Conservation (phyloP, 768 basidiomycete genomes). For the Leucocoprinus sp. region DNA sequence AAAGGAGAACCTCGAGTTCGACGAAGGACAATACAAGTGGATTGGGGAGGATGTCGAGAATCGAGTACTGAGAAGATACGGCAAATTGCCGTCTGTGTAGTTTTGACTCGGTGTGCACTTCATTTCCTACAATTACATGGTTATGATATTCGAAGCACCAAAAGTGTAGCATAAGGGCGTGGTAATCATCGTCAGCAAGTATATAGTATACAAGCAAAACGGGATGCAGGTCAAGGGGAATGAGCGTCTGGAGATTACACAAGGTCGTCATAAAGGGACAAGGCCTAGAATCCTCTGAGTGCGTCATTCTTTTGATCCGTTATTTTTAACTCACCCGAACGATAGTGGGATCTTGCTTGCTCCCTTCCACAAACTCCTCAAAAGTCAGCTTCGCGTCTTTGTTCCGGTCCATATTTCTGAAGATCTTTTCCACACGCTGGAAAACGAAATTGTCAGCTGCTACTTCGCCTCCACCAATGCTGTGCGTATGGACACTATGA, state of each 20-base stretch:
- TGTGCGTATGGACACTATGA: slow-evolving; percentile 1
- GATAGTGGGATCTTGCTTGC: slow-evolving; percentile 98
- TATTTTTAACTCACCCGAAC: slow-evolving; percentile 63
- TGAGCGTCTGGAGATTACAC: slow-evolving; percentile 40
- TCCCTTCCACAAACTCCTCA: slow-evolving; percentile 97
- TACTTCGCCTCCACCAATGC: slow-evolving; percentile 5
- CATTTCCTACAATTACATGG: slow-evolving; percentile 9
- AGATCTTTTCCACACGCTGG: slow-evolving; percentile 98
- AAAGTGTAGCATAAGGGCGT: slow-evolving; percentile 5
- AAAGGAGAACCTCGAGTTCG: slow-evolving; percentile 85
- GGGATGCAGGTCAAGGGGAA: slow-evolving; percentile 2
- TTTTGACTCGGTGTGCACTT: slow-evolving; percentile 17
- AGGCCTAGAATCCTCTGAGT: slow-evolving; percentile 44
- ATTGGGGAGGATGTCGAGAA: slow-evolving; percentile 73
- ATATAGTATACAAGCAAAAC: not conserved
- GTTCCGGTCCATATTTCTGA: slow-evolving; percentile 94
- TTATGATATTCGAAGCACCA: slow-evolving; percentile 2
- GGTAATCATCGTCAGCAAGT: slow-evolving; percentile 1
- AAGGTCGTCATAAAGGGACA: slow-evolving; percentile 92
- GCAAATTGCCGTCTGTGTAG: slow-evolving; percentile 39
- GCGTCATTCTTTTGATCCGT: slow-evolving; percentile 12
- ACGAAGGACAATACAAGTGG: slow-evolving; percentile 83
- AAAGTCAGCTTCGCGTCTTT: slow-evolving; percentile 90
- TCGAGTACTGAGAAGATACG: slow-evolving; percentile 71
- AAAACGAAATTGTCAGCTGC: slow-evolving; percentile 12